A percentile compares a stretch with the other conserved stretches of the same genome.
phyloP scores from a whole-genome alignment of 768 basidiomycete genomes.

The Tricholomella constricta region DNA sequence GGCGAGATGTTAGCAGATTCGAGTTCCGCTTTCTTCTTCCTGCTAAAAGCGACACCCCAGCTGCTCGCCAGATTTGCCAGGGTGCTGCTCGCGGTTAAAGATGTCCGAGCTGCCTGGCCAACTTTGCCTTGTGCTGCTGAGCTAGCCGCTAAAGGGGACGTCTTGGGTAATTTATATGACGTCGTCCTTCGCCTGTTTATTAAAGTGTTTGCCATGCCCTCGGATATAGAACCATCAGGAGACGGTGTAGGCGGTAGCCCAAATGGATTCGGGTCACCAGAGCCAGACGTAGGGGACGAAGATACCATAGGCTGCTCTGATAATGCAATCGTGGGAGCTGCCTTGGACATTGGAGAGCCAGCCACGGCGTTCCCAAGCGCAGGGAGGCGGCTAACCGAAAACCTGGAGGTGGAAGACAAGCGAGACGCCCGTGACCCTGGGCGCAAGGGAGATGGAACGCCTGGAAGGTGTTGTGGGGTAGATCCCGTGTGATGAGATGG shows the following conservation, averaged over 20 bases:
- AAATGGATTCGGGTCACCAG: slow-evolving; percentile 43
- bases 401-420: slow-evolving; percentile 65
- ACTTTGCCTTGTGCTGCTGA: slow-evolving; percentile 28
- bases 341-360: slow-evolving; percentile 51
- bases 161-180: slow-evolving; percentile 58
- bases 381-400: slow-evolving; percentile 66
- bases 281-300: slow-evolving; percentile 46
- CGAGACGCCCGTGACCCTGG: slow-evolving; percentile 75
- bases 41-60: slow-evolving; percentile 67
- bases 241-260: slow-evolving; percentile 50
- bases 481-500: slow-evolving; percentile 36
- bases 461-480: slow-evolving; percentile 36
- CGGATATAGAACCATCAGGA: slow-evolving; percentile 61
- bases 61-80: slow-evolving; percentile 61
- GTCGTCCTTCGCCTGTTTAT: slow-evolving; percentile 55
- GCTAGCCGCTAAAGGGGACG: slow-evolving; percentile 46
- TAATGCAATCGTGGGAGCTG: slow-evolving; percentile 67
- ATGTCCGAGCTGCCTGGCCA: slow-evolving; percentile 29
- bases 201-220: slow-evolving; percentile 54
- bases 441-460: slow-evolving; percentile 59
- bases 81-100: slow-evolving; percentile 49
- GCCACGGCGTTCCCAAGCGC: slow-evolving; percentile 51
- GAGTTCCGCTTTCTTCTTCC: slow-evolving; percentile 44
- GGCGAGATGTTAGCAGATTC: slow-evolving; percentile 6
- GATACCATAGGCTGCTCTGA: slow-evolving; percentile 52